Percentiles rank a stretch among this genome's conserved stretches.
Evolutionary conservation across 2,329 filamentous ascomycete species (phyloP).

Genomic region (Calycina marina): DNA sequence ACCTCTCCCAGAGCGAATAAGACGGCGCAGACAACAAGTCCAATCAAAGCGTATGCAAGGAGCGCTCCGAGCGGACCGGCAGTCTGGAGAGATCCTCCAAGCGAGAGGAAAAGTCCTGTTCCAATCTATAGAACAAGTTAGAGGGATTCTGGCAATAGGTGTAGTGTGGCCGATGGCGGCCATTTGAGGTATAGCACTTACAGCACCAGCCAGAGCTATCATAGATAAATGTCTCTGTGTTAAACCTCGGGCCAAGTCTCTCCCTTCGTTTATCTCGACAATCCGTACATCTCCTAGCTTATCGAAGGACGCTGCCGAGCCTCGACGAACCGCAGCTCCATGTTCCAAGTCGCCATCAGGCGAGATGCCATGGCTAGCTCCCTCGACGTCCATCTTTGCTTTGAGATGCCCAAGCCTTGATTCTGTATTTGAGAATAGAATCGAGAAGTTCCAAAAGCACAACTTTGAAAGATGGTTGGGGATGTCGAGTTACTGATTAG

Average conservation of each 20-base stretch:
- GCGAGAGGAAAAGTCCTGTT: conserved; percentile 38
- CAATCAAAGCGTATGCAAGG: conserved; percentile 22
- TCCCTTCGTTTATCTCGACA: background rate
- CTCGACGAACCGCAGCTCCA: too few species aligned
- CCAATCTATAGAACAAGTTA: conserved; percentile 18
- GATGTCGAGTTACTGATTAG: too few species aligned
- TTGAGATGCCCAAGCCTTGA: too few species aligned
- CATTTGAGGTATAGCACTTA: background rate
- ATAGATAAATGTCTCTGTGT: conserved; percentile 27
- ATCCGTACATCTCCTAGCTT: background rate
- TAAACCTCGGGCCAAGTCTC: conserved; percentile 14
- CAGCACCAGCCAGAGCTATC: conserved; percentile 26
- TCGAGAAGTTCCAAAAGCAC: too few species aligned
- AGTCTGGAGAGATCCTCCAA: conserved; percentile 30
- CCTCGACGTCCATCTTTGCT: too few species aligned
- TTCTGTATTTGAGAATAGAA: too few species aligned
- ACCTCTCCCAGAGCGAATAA: conserved; percentile 24
- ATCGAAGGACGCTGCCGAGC: too few species aligned
- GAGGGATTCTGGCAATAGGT: too few species aligned
- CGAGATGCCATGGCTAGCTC: too few species aligned
- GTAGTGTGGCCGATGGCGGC: background rate
- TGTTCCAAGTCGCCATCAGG: too few species aligned
- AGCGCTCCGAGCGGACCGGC: conserved; percentile 33
- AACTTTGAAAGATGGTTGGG: too few species aligned
- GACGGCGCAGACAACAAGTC: conserved; percentile 30